phyloP scores from a whole-genome alignment of 257 asterid species.

The Forsythia viridissima region DNA sequence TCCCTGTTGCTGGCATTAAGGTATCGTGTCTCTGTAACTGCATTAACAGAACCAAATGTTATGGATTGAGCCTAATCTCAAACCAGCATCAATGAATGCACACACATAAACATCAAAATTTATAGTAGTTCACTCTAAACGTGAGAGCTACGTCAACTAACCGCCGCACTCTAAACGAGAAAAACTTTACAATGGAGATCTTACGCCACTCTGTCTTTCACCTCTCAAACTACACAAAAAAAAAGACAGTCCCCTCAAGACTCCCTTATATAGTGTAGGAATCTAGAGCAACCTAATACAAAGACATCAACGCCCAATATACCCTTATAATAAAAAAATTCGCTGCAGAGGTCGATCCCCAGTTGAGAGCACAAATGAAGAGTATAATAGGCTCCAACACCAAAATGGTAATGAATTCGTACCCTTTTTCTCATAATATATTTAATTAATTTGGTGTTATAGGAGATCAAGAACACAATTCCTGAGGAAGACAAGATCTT shows the following conservation, averaged over 20 bases:
- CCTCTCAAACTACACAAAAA: not conserved
- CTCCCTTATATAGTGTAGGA: not conserved
- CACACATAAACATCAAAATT: not conserved
- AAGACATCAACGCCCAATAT: not conserved
- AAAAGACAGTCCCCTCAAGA: not conserved
- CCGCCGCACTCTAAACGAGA: not conserved
- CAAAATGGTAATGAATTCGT: too few species aligned
- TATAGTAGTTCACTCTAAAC: not conserved
- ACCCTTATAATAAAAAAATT: not conserved
- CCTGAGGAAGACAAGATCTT: not conserved
- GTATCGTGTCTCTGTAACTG: constrained; percentile 78
- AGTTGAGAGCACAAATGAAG: not conserved
- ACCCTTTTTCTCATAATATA: too few species aligned
- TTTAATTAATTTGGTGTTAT: too few species aligned
- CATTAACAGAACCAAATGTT: constrained; percentile 22
- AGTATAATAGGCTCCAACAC: not conserved
- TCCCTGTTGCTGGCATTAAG: constrained; percentile 85
- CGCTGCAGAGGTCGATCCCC: not conserved
- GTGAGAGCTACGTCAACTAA: not conserved
- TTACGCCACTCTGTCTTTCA: not conserved
- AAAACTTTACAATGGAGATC: not conserved
- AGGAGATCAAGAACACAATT: not conserved
- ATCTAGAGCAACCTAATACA: not conserved
- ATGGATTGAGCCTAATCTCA: not conserved
- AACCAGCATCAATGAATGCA: not conserved